A percentile compares a stretch with the other conserved stretches of the same genome.
Conservation (phyloP, 192 early-diverging fungal species). For the Mortierella claussenii region DNA sequence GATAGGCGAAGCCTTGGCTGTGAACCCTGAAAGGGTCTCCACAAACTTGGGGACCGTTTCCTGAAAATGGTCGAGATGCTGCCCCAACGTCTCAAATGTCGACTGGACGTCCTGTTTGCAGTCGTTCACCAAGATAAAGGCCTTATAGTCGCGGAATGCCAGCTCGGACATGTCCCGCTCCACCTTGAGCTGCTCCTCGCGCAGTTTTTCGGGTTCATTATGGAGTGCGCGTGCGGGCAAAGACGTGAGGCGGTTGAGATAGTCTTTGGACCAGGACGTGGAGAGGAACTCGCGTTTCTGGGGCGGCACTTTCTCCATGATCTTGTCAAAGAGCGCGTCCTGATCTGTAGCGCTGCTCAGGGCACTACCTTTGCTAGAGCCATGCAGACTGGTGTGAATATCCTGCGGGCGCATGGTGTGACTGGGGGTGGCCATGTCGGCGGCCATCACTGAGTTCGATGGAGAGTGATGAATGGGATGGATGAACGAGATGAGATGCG, state of each 20-base stretch:
- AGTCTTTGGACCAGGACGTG: conserved; percentile 65
- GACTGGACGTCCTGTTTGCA: conserved; percentile 62
- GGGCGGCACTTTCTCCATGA: conserved; percentile 38
- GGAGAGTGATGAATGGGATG: no score
- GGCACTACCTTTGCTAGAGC: not conserved
- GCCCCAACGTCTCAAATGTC: conserved; percentile 60
- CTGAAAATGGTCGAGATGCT: conserved; percentile 58
- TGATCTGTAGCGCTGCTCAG: conserved; percentile 21
- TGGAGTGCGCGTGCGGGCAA: conserved; percentile 68
- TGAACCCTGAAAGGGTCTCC: conserved; percentile 58
- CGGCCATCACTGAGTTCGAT: no score
- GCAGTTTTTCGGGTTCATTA: conserved; percentile 63
- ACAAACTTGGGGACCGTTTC: conserved; percentile 61
- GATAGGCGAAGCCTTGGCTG: conserved; percentile 36
- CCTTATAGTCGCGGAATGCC: conserved; percentile 73
- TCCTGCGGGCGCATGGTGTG: not conserved
- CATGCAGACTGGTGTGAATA: not conserved
- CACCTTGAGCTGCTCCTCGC: conserved; percentile 62
- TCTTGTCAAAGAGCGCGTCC: conserved; percentile 29
- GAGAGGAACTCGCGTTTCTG: conserved; percentile 51
- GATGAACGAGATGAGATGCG: no score
- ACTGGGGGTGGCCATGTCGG: conserved; percentile 6
- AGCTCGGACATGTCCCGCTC: conserved; percentile 70
- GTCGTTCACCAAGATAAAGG: conserved; percentile 72
- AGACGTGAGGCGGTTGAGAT: conserved; percentile 71